phyloP scores from a whole-genome alignment of 1,139 yeast genomes.

The Candida sp. region DNA sequence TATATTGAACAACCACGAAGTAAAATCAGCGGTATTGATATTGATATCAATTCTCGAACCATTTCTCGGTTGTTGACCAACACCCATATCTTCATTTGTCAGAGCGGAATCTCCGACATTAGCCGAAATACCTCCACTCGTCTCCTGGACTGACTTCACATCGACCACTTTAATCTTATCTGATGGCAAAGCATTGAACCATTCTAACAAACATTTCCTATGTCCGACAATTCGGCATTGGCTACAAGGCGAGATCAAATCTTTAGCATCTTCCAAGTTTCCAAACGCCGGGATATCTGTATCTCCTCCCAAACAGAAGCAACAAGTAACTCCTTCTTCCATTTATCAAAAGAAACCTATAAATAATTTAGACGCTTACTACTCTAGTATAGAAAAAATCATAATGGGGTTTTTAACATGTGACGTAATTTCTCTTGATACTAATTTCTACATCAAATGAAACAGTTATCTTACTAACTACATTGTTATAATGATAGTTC shows the following conservation, averaged over 20 bases:
- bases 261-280: constrained; percentile 31
- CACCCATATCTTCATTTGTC: constrained; percentile 10
- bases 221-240: constrained; percentile 39
- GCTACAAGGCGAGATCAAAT: constrained; percentile 37
- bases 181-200: constrained; percentile 38
- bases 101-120: neutral
- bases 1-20: constrained; percentile 16
- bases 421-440: neutral
- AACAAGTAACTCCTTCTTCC: constrained; percentile 17
- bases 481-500: too few species aligned
- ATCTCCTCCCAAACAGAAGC: constrained; percentile 40
- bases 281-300: constrained; percentile 45
- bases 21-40: constrained; percentile 15
- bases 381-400: too few species aligned
- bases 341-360: neutral
- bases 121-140: neutral
- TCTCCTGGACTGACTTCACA: constrained; percentile 1
- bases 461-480: too few species aligned
- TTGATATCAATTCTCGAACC: constrained; percentile 14
- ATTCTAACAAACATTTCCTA: constrained; percentile 39
- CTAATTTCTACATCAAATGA: neutral
- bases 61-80: constrained; percentile 11
- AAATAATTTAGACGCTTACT: too few species aligned
- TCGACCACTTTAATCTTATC: constrained; percentile 21
- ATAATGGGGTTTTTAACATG: neutral